Evolutionary conservation across 495 filamentous ascomycete genomes (phyloP).

Genomic region (Penicillium lividum): DNA sequence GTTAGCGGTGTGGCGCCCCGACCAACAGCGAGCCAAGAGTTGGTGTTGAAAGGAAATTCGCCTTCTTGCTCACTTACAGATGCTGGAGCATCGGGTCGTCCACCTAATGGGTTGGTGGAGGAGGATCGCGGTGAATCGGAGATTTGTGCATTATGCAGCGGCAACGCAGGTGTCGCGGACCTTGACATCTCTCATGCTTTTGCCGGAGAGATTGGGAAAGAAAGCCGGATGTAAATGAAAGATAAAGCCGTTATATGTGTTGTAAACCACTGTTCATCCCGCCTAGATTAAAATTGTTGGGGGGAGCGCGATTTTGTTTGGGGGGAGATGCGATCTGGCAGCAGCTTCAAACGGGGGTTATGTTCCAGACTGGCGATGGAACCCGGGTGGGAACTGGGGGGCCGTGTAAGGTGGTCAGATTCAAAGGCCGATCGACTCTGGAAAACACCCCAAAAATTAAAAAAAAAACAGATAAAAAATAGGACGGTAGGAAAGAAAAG

Average conservation of each 20-base stretch:
- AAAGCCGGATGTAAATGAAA: constrained; percentile 13
- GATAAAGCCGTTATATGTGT: constrained; percentile 20
- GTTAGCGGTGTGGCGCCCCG: constrained; percentile 11
- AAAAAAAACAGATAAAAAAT: background rate
- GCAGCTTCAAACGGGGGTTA: constrained; percentile 26
- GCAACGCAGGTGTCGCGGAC: constrained; percentile 57
- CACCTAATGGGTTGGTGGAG: constrained; percentile 38
- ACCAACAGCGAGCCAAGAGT: background rate
- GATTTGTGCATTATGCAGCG: constrained; percentile 53
- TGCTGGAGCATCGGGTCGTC: constrained; percentile 33
- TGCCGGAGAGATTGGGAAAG: constrained; percentile 12
- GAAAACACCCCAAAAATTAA: background rate
- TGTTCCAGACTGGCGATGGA: constrained; percentile 19
- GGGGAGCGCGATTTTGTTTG: constrained; percentile 20
- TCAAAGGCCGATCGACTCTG: background rate
- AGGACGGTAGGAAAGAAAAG: background rate
- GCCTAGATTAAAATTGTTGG: constrained; percentile 21
- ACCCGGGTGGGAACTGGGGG: constrained; percentile 11
- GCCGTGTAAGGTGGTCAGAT: constrained; percentile 6
- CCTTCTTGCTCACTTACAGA: constrained; percentile 29
- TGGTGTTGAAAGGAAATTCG: background rate
- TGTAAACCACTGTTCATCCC: constrained; percentile 36
- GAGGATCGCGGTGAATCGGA: constrained; percentile 34
- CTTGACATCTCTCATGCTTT: constrained; percentile 62
- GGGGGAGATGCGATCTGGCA: constrained; percentile 36